Percentiles rank a stretch among this genome's conserved stretches.
These are phyloP conservation scores for Ulota crispa DNA, from an alignment of 225 moss, liverwort and hornwort genomes.

Conservation along the genomic window DNA sequence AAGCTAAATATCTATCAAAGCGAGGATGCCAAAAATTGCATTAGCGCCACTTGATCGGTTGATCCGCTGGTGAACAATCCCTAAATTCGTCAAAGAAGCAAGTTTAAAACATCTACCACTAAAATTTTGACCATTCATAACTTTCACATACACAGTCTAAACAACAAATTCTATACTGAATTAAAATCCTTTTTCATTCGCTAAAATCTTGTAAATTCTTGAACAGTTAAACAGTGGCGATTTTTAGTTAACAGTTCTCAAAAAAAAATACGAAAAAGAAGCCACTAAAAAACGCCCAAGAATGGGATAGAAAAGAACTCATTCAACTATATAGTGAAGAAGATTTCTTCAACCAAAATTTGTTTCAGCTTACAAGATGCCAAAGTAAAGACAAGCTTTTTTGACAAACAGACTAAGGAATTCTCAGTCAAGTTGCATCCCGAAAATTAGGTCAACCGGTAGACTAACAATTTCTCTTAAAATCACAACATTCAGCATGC, in stretches of 20 bases:
- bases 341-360: neutral
- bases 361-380: neutral
- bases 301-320: neutral
- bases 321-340: neutral
- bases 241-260: neutral
- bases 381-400: neutral
- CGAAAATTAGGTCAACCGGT: conserved; percentile 26
- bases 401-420: neutral
- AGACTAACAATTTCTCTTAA: neutral
- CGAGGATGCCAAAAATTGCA: neutral
- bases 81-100: neutral
- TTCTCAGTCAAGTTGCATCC: neutral
- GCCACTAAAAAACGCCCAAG: neutral
- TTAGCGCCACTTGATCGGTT: neutral
- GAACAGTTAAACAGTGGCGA: neutral
- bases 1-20: neutral
- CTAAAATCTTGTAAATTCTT: neutral
- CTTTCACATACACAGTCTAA: neutral
- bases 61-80: neutral
- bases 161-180: neutral
- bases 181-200: neutral
- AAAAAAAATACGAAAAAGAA: too few species aligned
- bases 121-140: neutral
- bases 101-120: neutral
- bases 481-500: neutral